Base-by-base conservation (phyloP, 345 rosid species). In the Eucalyptus grandis region DNA sequence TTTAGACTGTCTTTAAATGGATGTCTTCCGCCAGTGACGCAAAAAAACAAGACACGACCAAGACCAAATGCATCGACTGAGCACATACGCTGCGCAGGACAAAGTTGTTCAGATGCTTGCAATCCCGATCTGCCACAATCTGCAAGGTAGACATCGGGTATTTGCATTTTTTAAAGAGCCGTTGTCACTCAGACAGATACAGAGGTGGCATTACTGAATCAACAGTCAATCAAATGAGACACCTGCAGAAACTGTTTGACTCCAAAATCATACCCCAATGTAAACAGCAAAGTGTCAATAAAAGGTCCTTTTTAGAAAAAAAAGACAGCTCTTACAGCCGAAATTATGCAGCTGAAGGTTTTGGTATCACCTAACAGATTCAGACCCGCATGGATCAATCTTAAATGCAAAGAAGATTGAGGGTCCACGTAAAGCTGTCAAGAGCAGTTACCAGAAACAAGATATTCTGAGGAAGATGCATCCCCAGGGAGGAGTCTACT, bases 111-210 rank as follows among this genome's bases (percentile, higher is more conserved):
- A 72, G 99, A 98, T 58, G 98, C 94, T 95, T 98, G 98, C 99
- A 98, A 97, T 87, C 99, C 99, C 46, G 96, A 97, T 90, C 98
- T 98, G 80, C 99, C 99, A 94, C 94, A 95, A 89, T 97, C 99
- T 98, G 93, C 90, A 92, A 87, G 53, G 56, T 89, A 89, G 47
- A 34, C 46, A 40, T 77, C 1, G 47, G 30, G 85, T 77, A 77
- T 40, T 77, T 77, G 47, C 47, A 77, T 21, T 77, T 40, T 7
- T 40, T 40, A 40, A 77, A 40, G 47, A 40, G 85, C 85, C 16
- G 6, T 40, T 40, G 47, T 40, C 83, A 77, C 47, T 77, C 83
- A 40, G 83, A 77, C 83, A 77, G 83, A 77, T 72, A 72, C 47
- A 11, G 47, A 40, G 85, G 85, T 77, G 47, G 83, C 83, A 40